Evolutionary conservation across 352 stramenopile genomes (phyloP).

Genomic region (Phytophthora lateralis): DNA sequence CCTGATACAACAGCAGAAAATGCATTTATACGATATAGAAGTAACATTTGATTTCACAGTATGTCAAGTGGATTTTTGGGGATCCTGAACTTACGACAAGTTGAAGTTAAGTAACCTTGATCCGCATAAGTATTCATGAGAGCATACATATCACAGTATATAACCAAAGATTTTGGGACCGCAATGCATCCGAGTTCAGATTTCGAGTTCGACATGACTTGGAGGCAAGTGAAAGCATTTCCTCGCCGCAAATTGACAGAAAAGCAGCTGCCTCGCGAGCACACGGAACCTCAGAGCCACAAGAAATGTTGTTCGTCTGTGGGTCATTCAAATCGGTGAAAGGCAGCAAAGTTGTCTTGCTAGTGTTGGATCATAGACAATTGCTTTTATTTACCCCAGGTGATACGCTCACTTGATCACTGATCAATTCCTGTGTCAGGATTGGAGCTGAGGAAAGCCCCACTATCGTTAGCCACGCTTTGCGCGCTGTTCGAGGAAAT

Average conservation of each 20-base stretch:
- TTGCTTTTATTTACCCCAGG: too few relatives aligned
- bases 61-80: background rate
- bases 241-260: constrained; percentile 2
- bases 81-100: background rate
- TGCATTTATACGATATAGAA: background rate
- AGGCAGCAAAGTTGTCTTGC: too few relatives aligned
- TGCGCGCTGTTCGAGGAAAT: background rate
- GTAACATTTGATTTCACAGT: background rate
- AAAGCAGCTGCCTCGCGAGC: background rate
- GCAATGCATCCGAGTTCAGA: background rate
- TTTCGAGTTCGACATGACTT: background rate
- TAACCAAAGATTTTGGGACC: background rate
- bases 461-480: background rate
- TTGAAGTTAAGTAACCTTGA: constrained; percentile 10
- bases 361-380: too few relatives aligned
- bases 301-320: background rate
- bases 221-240: background rate
- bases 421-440: too few relatives aligned
- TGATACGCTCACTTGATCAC: too few relatives aligned
- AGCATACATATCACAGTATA: background rate
- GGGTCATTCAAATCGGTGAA: background rate
- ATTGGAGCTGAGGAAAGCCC: background rate
- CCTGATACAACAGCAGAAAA: too few relatives aligned
- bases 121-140: constrained; percentile 8
- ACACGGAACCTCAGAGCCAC: background rate